phyloP scores from a whole-genome alignment of 192 early-diverging fungal genomes.

The Pilaira anomala region DNA sequence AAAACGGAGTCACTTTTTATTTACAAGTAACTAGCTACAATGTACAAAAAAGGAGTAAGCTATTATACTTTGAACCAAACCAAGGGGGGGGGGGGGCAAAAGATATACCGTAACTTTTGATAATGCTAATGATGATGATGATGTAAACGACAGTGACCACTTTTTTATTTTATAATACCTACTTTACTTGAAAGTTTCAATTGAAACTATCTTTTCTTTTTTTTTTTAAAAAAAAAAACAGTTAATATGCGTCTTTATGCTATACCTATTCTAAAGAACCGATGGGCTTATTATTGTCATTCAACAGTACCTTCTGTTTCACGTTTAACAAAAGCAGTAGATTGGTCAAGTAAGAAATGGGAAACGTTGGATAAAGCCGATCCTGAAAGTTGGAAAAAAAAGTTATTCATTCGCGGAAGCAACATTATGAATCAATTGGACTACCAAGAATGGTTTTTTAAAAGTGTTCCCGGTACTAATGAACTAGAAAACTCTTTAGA shows the following conservation, averaged over 20 bases:
- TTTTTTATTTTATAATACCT: too few relatives aligned
- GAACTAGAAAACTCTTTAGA: slow-evolving; percentile 29
- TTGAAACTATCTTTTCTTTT: not conserved
- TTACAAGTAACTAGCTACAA: too few relatives aligned
- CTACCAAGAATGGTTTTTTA: slow-evolving; percentile 74
- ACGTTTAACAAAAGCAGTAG: slow-evolving; percentile 41
- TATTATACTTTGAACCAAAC: too few relatives aligned
- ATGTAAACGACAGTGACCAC: too few relatives aligned
- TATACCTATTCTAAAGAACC: slow-evolving; percentile 48
- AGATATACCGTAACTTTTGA: too few relatives aligned
- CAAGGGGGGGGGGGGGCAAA: too few relatives aligned
- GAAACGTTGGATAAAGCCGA: slow-evolving; percentile 40
- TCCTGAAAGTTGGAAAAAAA: slow-evolving; percentile 51
- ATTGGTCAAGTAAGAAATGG: slow-evolving; percentile 56
- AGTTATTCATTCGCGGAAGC: slow-evolving; percentile 56
- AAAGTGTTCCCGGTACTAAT: slow-evolving; percentile 60
- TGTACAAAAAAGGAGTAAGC: too few relatives aligned
- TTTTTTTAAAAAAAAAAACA: not conserved
- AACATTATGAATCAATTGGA: slow-evolving; percentile 68
- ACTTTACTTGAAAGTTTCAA: too few relatives aligned
- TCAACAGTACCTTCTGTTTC: slow-evolving; percentile 41
- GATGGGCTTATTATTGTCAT: slow-evolving; percentile 54
- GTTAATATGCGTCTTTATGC: slow-evolving; percentile 37
- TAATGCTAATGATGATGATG: too few relatives aligned
- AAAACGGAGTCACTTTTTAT: too few relatives aligned